These are phyloP conservation scores for Harrya chromipes DNA, from an alignment of 768 basidiomycete genomes.

Conservation along the genomic window DNA sequence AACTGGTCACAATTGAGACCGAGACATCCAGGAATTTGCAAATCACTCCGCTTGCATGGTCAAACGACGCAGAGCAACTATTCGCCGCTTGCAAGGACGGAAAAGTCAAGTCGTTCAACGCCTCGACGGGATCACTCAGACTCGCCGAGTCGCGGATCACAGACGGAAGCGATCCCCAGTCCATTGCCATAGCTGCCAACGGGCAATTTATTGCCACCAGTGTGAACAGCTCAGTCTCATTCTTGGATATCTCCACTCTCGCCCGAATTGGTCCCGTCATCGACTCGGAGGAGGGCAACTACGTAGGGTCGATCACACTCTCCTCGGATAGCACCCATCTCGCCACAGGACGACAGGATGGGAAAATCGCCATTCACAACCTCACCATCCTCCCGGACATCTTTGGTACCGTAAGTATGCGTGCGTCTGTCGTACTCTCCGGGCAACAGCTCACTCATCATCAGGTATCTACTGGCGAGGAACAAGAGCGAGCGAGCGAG, in stretches of 20 bases:
- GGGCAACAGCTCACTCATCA: too few relatives aligned
- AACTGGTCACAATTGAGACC: background rate
- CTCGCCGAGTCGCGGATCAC: background rate
- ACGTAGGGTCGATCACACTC: background rate
- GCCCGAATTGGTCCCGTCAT: background rate
- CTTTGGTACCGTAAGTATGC: too few relatives aligned
- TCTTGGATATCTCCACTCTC: background rate
- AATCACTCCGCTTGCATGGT: constrained; percentile 4
- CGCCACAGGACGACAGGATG: background rate
- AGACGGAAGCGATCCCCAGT: background rate
- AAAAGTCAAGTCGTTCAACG: background rate
- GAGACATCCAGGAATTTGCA: background rate
- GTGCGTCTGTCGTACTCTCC: too few relatives aligned
- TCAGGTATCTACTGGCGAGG: too few relatives aligned
- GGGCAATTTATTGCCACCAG: background rate
- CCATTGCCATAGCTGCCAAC: background rate
- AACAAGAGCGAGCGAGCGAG: too few relatives aligned
- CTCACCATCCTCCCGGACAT: constrained; percentile 6
- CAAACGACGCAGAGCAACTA: background rate
- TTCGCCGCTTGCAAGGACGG: background rate
- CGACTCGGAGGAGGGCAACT: background rate
- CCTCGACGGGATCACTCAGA: background rate
- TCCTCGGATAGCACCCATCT: background rate
- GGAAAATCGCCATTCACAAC: background rate
- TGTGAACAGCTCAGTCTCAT: background rate